These are phyloP conservation scores for Tricholoma terreum DNA, from an alignment of 768 basidiomycete genomes.

Conservation along the genomic window DNA sequence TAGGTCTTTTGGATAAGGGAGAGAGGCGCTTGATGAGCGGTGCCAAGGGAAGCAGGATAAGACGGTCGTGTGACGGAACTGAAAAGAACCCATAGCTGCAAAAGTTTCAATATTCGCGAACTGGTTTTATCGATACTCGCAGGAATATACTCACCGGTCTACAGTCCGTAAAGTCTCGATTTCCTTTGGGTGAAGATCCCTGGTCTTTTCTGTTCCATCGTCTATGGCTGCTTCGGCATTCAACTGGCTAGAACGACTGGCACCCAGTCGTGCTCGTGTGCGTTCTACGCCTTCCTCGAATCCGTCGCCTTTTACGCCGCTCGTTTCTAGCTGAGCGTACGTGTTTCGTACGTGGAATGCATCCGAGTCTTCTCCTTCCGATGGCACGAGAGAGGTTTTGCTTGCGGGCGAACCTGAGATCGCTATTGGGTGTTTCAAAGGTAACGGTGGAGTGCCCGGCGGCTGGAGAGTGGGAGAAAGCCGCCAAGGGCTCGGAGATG, in stretches of 20 bases:
- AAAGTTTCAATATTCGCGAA: constrained; percentile 9
- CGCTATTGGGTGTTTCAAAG: constrained; percentile 35
- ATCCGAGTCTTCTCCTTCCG: constrained; percentile 79
- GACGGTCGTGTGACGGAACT: constrained; percentile 76
- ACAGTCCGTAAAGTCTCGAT: constrained; percentile 66
- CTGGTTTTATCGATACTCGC: background rate
- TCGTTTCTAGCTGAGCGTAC: constrained; percentile 84
- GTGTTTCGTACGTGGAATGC: constrained; percentile 81
- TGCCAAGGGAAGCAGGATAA: constrained; percentile 64
- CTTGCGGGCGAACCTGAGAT: constrained; percentile 37
- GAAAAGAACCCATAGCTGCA: constrained; percentile 90
- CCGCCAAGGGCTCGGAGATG: constrained; percentile 15
- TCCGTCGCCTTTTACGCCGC: constrained; percentile 93
- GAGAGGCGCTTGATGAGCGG: constrained; percentile 61
- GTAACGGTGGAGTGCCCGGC: constrained; percentile 25
- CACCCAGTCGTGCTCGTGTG: constrained; percentile 70
- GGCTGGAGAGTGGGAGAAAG: constrained; percentile 19
- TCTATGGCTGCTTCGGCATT: constrained; percentile 54
- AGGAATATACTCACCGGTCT: constrained; percentile 67
- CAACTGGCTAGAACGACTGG: constrained; percentile 55
- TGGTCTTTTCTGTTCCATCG: constrained; percentile 57
- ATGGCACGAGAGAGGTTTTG: constrained; percentile 62
- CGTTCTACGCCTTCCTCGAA: constrained; percentile 93
- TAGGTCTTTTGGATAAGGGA: constrained; percentile 41
- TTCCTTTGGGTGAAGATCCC: constrained; percentile 72